Conservation (phyloP, 2,329 filamentous ascomycete species). For the Epichloe amarillans region DNA sequence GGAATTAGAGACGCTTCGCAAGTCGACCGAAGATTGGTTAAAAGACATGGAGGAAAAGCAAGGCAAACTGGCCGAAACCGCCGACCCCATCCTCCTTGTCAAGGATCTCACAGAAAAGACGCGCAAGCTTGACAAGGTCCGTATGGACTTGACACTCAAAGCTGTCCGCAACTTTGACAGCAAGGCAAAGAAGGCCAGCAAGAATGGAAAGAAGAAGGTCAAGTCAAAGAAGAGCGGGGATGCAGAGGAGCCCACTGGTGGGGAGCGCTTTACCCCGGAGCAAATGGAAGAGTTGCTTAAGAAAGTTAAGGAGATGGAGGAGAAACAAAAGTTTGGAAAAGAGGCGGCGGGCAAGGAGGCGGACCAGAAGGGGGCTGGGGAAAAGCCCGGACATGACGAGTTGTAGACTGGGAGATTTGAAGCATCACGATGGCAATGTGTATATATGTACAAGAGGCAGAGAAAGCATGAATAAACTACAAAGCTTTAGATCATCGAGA, state of each 20-base stretch:
- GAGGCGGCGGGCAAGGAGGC: constrained; percentile 11
- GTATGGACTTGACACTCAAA: constrained; percentile 58
- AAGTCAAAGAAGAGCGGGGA: constrained; percentile 23
- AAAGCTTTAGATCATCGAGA: background rate
- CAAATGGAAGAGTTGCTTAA: constrained; percentile 31
- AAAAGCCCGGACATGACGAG: constrained; percentile 21
- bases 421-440: background rate
- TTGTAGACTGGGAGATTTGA: constrained; percentile 13
- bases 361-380: constrained; percentile 6
- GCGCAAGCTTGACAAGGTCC: constrained; percentile 56
- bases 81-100: constrained; percentile 61
- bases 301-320: constrained; percentile 20
- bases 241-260: constrained; percentile 28
- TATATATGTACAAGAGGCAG: constrained; percentile 1
- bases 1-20: constrained; percentile 47
- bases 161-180: constrained; percentile 38
- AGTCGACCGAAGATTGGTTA: constrained; percentile 59
- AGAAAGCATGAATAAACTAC: constrained; percentile 3
- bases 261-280: constrained; percentile 21
- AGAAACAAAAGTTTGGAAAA: constrained; percentile 14
- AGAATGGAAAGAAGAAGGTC: constrained; percentile 21
- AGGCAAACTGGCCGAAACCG: constrained; percentile 51
- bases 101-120: constrained; percentile 59
- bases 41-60: constrained; percentile 58
- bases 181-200: constrained; percentile 26